Conservation (phyloP, 2,329 filamentous ascomycete species). For the Lecanicillium sp. region DNA sequence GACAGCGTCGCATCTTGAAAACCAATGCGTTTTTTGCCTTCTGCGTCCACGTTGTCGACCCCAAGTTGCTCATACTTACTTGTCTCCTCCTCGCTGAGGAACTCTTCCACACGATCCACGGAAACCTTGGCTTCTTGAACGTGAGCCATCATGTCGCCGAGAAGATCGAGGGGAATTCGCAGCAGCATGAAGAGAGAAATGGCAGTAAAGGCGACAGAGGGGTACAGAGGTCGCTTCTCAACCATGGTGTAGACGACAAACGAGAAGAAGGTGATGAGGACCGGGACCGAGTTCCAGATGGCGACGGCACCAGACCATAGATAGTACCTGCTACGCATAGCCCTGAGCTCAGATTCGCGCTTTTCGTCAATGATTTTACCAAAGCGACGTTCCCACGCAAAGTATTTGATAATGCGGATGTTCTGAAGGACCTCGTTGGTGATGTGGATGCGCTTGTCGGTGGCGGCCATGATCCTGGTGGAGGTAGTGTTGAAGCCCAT, state of each 20-base stretch:
- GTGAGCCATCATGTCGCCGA: conserved; percentile 97
- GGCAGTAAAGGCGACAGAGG: conserved; percentile 91
- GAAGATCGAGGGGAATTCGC: conserved; percentile 84
- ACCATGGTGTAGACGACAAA: conserved; percentile 89
- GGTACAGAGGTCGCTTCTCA: conserved; percentile 81
- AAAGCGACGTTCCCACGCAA: conserved; percentile 95
- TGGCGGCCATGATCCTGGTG: conserved; percentile 84
- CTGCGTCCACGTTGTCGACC: conserved; percentile 57
- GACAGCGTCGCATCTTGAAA: conserved; percentile 79
- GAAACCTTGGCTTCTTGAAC: conserved; percentile 97
- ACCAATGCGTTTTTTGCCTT: conserved; percentile 68
- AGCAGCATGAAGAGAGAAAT: conserved; percentile 93
- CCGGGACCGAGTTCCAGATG: conserved; percentile 91
- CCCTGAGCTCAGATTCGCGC: conserved; percentile 66
- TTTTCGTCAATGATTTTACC: conserved; percentile 83
- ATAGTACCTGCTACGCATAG: conserved; percentile 74
- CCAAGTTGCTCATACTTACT: conserved; percentile 87
- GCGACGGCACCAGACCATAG: conserved; percentile 88
- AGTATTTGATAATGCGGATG: conserved; percentile 98
- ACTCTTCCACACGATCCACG: conserved; percentile 91
- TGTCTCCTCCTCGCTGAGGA: conserved; percentile 86
- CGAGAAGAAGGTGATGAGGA: conserved; percentile 92
- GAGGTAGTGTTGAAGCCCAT: conserved; percentile 79
- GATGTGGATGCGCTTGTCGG: conserved; percentile 89
- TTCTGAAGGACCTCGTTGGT: conserved; percentile 97